Evolutionary conservation across 2,329 filamentous ascomycete species (phyloP), one percentile per base, ranked within the genome.

Genomic region (Aspergillus fumigatus): DNA sequence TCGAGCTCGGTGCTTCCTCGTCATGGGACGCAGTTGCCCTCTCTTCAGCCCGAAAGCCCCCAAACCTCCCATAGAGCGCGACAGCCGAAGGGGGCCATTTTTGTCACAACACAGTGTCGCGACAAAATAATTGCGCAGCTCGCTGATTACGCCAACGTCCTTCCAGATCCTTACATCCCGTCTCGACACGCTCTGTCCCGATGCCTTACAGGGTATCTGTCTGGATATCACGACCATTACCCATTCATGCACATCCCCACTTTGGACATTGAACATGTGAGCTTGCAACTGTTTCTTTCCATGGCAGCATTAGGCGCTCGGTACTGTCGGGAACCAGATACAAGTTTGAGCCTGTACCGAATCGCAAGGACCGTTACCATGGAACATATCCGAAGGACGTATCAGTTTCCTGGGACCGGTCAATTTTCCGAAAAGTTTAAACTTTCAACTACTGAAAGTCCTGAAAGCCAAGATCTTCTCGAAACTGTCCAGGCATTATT

Each of bases 211-310:
- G 69, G 69, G 1, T 72, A 72, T 54, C 53, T 72, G 7, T 70
- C 62, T 1, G 69, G 69, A 1, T 72, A 62, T 27, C 70, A 72
- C 32, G 67, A 70, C 17, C 70, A 72, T 50, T 72, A 72, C 32
- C 70, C 70, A 0, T 64, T 72, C 27, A 53, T 72, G 43, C 70
- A 72, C 50, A 65, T 68, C n/a, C 67, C 70, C 1, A 72, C 70
- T 3, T 48, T 72, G 8, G 53, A 68, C 50, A 59, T 69, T 6
- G 67, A 72, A 4, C 32, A 56, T 0, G 58, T 67, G 48, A 61
- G 65, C 3, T 38, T 67, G 10, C 67, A 65, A 6, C 52, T 71
- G 1, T 65, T 72, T 17, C 50, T 71, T 1, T 64, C 68, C 0
- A 72, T 72, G 69, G 69, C 70, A 1, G 62, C 68, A 1, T 50